Conservation (phyloP, 2,329 filamentous ascomycete species). For the Penicillium sclerotiorum region DNA sequence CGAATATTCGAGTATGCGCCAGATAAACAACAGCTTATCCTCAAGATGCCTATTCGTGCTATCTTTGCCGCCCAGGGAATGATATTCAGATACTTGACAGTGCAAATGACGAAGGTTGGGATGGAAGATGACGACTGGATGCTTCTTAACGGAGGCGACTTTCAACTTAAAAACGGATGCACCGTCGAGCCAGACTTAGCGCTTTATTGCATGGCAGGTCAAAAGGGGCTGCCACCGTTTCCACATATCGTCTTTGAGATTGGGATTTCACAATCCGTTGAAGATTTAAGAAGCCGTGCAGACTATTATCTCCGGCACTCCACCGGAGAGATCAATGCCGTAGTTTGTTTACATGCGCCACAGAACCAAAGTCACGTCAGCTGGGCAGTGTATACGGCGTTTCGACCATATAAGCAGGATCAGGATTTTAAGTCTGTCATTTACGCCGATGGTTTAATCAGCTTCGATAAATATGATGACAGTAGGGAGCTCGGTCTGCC, state of each 20-base stretch:
- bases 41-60: conserved; percentile 1
- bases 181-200: conserved; percentile 1
- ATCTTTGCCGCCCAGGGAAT: conserved; percentile 1
- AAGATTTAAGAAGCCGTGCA: conserved; percentile 3
- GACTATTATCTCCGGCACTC: background rate
- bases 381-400: background rate
- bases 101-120: background rate
- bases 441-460: background rate
- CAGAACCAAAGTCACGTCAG: conserved; percentile 1
- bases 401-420: background rate
- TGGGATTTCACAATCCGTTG: background rate
- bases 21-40: conserved; percentile 1
- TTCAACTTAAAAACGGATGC: conserved; percentile 1
- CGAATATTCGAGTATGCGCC: conserved; percentile 2
- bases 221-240: background rate
- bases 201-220: background rate
- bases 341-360: conserved; percentile 1
- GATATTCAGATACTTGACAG: conserved; percentile 1
- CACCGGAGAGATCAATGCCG: background rate
- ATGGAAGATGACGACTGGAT: conserved; percentile 3
- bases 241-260: conserved; percentile 2
- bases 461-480: background rate
- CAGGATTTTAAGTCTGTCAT: conserved; percentile 1
- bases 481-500: background rate
- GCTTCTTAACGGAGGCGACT: conserved; percentile 1